Percentiles rank a stretch among this genome's conserved stretches.
Evolutionary conservation across 345 rosid genomes (phyloP).

Genomic region (Nasturtium officinale): DNA sequence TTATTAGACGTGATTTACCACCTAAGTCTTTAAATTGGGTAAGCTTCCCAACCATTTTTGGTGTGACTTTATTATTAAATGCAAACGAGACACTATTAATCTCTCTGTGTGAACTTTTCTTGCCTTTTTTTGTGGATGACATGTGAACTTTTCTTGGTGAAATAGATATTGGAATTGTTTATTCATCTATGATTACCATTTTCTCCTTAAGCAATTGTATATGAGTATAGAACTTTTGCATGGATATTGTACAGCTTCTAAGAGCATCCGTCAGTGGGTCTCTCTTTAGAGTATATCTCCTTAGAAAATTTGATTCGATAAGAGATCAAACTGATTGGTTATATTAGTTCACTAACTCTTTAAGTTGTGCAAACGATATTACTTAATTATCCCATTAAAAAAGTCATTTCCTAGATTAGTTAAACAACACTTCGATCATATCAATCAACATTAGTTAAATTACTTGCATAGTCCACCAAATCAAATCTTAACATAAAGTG

Average conservation of each 20-base stretch:
- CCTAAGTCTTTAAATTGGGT: constrained; percentile 29
- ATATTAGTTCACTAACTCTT: not conserved
- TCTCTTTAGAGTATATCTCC: too few species aligned
- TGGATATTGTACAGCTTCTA: too few species aligned
- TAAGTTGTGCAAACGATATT: not conserved
- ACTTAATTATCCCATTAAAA: too few species aligned
- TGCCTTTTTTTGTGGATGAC: not conserved
- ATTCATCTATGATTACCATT: not conserved
- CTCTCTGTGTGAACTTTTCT: constrained; percentile 1
- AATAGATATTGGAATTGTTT: not conserved
- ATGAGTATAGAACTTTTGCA: not conserved
- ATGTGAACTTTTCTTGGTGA: constrained; percentile 5
- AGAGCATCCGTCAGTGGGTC: too few species aligned
- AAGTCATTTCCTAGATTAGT: not conserved
- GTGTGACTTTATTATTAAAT: constrained; percentile 23
- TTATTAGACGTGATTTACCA: constrained; percentile 18
- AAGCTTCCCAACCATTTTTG: constrained; percentile 38
- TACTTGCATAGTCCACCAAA: not conserved
- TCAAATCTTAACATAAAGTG: not conserved
- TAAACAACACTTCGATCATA: not conserved
- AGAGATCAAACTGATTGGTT: not conserved
- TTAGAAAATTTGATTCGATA: not conserved
- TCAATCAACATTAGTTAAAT: not conserved
- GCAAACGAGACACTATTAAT: not conserved
- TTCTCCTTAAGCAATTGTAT: not conserved